Evolutionary conservation across 192 early-diverging fungal species (phyloP), one percentile per base, ranked within the genome.

Genomic region (Blastocladiella britannica): DNA sequence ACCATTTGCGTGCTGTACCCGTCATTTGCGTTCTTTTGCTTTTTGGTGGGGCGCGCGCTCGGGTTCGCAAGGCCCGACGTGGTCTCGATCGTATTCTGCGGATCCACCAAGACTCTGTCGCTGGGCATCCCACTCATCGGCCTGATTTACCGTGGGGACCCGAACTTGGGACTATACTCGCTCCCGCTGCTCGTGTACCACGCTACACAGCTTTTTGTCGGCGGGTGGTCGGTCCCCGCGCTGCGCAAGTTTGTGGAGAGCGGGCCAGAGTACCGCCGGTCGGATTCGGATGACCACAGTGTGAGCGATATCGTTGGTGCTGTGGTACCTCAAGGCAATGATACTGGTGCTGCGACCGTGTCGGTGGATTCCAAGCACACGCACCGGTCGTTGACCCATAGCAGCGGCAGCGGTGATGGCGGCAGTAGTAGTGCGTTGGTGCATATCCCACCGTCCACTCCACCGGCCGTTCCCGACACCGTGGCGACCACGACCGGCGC

Each of bases 121-220:
- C 73, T 85, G 66, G 83, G 83, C 22, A 79, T 85, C 20, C 83
- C 83, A 1, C 70, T 85, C 54, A 83, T 85, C 63, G 81, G 82
- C 59, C 72, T 83, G n/a, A 63, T 85, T 37, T 83, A 81, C 51
- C 60, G 65, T 25, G 63, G 63, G 4, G 60, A 62, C 28, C 79
- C 71, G 47, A 65, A 66, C 58, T 62, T 65, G 56, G 83, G 83
- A 29, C 65, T 85, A 15, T 63, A 82, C 29, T 71, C 73, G 5
- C 73, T 78, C 0, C 83, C 83, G 4, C 60, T 85, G n/a, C 60
- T 85, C 28, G 64, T 83, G 52, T 85, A 85, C 61, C 83, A 85
- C 61, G 76, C 80, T 31, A 76, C 76, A 60, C 83, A 85, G 60
- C 61, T 85, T 31, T 72, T 85, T 53, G 62, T 77, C 28, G 83